These are phyloP conservation scores for Lepidium sativum DNA, from an alignment of 345 rosid species.

Conservation along the genomic window DNA sequence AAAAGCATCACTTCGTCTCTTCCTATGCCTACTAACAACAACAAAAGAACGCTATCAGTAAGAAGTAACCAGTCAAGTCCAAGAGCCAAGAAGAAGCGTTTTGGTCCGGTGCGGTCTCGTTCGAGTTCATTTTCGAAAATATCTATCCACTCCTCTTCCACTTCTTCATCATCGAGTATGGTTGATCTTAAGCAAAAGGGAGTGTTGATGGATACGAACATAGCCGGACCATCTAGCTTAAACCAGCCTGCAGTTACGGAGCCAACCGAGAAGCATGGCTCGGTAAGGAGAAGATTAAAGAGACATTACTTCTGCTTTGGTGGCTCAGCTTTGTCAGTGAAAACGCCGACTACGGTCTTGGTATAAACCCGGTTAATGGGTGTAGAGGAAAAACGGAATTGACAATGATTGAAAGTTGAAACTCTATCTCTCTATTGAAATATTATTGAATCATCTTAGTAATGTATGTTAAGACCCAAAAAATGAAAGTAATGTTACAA, in stretches of 20 bases:
- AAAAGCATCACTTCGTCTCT: conserved; percentile 31
- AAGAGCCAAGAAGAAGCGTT: conserved; percentile 60
- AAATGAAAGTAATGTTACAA: no score
- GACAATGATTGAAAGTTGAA: background rate
- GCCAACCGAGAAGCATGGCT: conserved; percentile 32
- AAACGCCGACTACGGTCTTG: conserved; percentile 35
- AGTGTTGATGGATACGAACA: conserved; percentile 32
- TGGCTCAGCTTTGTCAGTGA: conserved; percentile 39
- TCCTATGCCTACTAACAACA: conserved; percentile 35
- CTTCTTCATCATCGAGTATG: conserved; percentile 40
- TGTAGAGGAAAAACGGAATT: background rate
- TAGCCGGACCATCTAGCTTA: conserved; percentile 45
- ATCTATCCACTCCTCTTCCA: conserved; percentile 33
- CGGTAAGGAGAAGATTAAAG: conserved; percentile 34
- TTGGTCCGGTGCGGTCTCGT: conserved; percentile 47
- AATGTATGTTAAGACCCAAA: no score
- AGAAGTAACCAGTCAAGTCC: conserved; percentile 81
- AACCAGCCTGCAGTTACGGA: conserved; percentile 25
- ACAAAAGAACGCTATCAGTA: conserved; percentile 64
- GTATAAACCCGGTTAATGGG: conserved; percentile 27
- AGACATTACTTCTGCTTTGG: conserved; percentile 75
- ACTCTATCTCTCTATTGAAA: background rate
- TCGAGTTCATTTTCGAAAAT: conserved; percentile 76
- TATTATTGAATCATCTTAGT: background rate
- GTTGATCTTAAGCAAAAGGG: conserved; percentile 58